These are phyloP conservation scores for Paraphoma sp. DNA, from an alignment of 2,329 filamentous ascomycete species.

Conservation along the genomic window DNA sequence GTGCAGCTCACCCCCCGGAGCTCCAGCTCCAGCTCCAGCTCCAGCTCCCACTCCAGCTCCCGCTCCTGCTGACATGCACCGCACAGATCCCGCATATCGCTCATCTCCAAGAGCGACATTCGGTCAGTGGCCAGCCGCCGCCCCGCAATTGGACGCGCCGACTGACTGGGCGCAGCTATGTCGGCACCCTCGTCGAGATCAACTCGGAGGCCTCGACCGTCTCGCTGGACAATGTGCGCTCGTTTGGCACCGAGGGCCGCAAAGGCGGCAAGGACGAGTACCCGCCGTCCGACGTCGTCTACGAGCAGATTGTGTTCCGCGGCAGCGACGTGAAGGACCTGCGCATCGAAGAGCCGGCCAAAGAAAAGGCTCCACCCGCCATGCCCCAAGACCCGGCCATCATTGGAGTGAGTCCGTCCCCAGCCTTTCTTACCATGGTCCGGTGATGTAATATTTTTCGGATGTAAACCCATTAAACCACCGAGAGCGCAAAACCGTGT, in stretches of 20 bases:
- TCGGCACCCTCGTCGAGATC: constrained; percentile 95
- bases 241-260: constrained; percentile 92
- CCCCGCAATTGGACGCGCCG: constrained; percentile 18
- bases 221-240: constrained; percentile 93
- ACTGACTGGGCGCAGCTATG: constrained; percentile 70
- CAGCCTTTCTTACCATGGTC: constrained; percentile 36
- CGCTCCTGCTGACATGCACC: constrained; percentile 35
- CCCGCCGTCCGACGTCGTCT: constrained; percentile 82
- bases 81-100: constrained; percentile 84
- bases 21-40: constrained; percentile 31
- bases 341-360: constrained; percentile 84
- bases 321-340: constrained; percentile 99
- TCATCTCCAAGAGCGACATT: constrained; percentile 97
- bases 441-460: constrained; percentile 91
- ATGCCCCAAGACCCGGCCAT: constrained; percentile 96
- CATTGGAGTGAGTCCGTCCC: constrained; percentile 81
- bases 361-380: constrained; percentile 73
- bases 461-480: constrained; percentile 90
- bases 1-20: constrained; percentile 46
- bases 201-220: constrained; percentile 97
- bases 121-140: constrained; percentile 66
- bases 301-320: constrained; percentile 98
- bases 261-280: constrained; percentile 83
- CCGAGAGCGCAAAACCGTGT: constrained; percentile 96
- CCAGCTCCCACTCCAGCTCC: background rate